Base-by-base conservation (phyloP, 345 rosid species). In the Draba incana region DNA sequence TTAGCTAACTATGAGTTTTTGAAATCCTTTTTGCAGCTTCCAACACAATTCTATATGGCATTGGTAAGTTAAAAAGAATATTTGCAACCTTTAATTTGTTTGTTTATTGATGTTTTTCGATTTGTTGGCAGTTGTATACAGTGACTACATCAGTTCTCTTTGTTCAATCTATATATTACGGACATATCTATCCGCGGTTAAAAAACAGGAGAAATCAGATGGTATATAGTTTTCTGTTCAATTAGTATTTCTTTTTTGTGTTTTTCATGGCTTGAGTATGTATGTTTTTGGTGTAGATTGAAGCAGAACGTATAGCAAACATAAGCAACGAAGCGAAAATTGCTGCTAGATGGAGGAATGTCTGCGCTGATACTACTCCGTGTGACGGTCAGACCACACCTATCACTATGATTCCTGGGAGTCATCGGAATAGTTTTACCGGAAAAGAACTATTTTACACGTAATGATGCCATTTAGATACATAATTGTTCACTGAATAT, bases 11-110 rank as follows among this genome's bases (percentile, higher is more conserved):
- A 9, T 69, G 25, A 45, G 5, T 30, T 64, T 62, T 55, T 35
- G 35, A 10, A 56, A 44, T 8, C 62, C 42, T 8, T 79, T 79
- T 76, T 81, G 87, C 96, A 91, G 97, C 97, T 91, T 72, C 96
- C 96, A 25, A 86, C 97, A 25, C 92, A 88, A 30, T 88, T 81
- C 78, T 86, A 88, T 75, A 86, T 79, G 85, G 97, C 96, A 71
- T 14, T 85, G 80, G 97, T 91, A 82, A 66, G 71, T 8, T 66
- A 66, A 39, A 10, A 23, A 64, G 8, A 27, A 2, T 56, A 12
- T 0, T 15, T 55, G 28, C 42, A 15, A 23, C 44, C 39, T n/a
- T n/a, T 35, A 2, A 20, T 44, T 37, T 47, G 12, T 47, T 49
- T 37, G 67, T 15, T 33, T 62, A 14, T 55, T 64, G 41, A 49